Percentiles rank a stretch among this genome's conserved stretches.
phyloP scores from a whole-genome alignment of 495 filamentous ascomycete species.

The Penicillium goetzii region DNA sequence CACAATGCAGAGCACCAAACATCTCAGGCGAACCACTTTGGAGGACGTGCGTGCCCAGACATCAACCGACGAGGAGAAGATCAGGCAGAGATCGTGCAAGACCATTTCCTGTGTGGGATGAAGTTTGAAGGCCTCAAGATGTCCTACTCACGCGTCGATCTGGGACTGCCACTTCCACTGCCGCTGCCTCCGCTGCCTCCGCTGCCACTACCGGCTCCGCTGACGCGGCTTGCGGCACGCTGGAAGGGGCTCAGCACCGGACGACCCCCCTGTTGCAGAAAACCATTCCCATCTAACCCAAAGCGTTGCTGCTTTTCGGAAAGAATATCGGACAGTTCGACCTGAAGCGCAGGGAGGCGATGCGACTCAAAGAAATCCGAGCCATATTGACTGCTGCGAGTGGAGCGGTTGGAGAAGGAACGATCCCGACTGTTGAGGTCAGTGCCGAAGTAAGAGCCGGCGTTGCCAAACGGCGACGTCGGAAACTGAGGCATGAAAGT shows the following conservation, averaged over 20 bases:
- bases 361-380: slow-evolving; percentile 45
- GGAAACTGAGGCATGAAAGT: slow-evolving; percentile 45
- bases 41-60: slow-evolving; percentile 14
- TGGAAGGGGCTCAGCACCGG: slow-evolving; percentile 48
- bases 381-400: slow-evolving; percentile 47
- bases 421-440: slow-evolving; percentile 46
- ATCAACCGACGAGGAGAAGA: slow-evolving; percentile 7
- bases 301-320: slow-evolving; percentile 39
- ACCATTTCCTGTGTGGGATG: too few species aligned
- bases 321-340: slow-evolving; percentile 42
- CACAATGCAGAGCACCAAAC: slow-evolving; percentile 19
- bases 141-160: slow-evolving; percentile 42
- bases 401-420: slow-evolving; percentile 53
- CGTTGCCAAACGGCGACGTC: slow-evolving; percentile 40
- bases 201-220: slow-evolving; percentile 52
- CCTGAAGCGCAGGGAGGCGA: slow-evolving; percentile 39
- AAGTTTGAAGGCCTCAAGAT: background rate
- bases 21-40: slow-evolving; percentile 9
- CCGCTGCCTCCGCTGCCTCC: slow-evolving; percentile 48
- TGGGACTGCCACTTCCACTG: slow-evolving; percentile 52
- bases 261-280: slow-evolving; percentile 34
- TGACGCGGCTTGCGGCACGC: slow-evolving; percentile 48
- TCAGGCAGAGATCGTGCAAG: slow-evolving; percentile 7
- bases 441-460: slow-evolving; percentile 40
- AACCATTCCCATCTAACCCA: slow-evolving; percentile 41